Percentiles rank a stretch among this genome's conserved stretches.
These are phyloP conservation scores for Suhomyces sp. DNA, from an alignment of 805 yeast species.

Conservation along the genomic window DNA sequence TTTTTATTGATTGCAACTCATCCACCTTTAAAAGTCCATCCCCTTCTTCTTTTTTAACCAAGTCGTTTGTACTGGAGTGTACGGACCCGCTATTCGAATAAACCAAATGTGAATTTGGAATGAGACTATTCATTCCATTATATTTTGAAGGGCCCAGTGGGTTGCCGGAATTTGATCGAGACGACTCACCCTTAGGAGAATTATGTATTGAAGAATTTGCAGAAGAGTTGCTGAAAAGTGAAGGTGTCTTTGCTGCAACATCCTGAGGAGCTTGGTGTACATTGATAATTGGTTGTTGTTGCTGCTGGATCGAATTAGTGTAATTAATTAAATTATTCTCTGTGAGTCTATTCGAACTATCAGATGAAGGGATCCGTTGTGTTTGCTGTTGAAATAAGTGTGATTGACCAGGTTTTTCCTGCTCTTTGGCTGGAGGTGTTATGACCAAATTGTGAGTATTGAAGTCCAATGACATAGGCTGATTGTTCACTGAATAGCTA, in stretches of 20 bases:
- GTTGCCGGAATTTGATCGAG: conserved; percentile 14
- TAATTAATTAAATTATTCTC: conserved; percentile 20
- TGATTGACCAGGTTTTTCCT: too few relatives aligned
- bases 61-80: background rate
- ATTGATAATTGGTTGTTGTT: conserved; percentile 14
- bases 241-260: conserved; percentile 48
- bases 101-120: conserved; percentile 16
- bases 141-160: conserved; percentile 2
- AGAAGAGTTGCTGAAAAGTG: conserved; percentile 53
- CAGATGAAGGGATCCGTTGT: background rate
- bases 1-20: conserved; percentile 38
- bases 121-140: conserved; percentile 9
- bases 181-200: conserved; percentile 29
- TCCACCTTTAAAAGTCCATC: conserved; percentile 26
- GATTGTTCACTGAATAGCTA: conserved; percentile 13
- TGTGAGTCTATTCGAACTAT: conserved; percentile 6
- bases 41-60: background rate
- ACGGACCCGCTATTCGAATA: conserved; percentile 8
- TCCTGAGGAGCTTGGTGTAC: conserved; percentile 37
- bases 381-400: too few relatives aligned
- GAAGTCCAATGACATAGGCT: conserved; percentile 9
- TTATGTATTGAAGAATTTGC: conserved; percentile 32
- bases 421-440: too few relatives aligned
- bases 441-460: conserved; percentile 1
- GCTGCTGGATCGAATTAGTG: conserved; percentile 14